Evolutionary conservation across 2,329 filamentous ascomycete species (phyloP).

Genomic region (Penicillium aurantiogriseum): DNA sequence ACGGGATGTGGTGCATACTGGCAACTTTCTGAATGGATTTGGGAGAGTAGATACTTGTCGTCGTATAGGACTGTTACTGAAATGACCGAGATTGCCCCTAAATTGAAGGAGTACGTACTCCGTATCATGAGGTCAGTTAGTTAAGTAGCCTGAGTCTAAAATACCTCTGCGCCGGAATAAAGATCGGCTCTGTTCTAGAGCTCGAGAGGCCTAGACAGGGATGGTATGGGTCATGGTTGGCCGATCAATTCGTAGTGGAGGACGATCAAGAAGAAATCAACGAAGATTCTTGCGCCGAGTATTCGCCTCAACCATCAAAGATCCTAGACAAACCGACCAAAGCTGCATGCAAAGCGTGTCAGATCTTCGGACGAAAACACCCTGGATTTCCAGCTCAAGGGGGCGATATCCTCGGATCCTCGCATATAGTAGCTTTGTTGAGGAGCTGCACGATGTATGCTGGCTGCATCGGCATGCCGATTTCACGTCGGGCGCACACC

Average conservation of each 20-base stretch:
- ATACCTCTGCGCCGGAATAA: background rate
- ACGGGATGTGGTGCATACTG: background rate
- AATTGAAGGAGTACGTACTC: background rate
- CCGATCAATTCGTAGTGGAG: conserved; percentile 4
- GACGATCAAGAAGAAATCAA: background rate
- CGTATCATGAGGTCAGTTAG: background rate
- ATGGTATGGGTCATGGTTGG: background rate
- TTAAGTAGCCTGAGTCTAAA: background rate
- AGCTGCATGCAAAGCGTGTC: background rate
- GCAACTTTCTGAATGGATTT: background rate
- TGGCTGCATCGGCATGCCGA: conserved; percentile 10
- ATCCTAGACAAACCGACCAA: background rate
- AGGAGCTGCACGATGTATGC: background rate
- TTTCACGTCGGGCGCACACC: conserved; percentile 6
- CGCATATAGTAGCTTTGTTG: background rate
- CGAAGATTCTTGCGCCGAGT: background rate
- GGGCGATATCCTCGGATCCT: background rate
- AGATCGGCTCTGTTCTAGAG: conserved; percentile 7
- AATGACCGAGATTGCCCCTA: background rate
- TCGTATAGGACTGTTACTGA: background rate
- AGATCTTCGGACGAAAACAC: background rate
- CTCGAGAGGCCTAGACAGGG: conserved; percentile 1
- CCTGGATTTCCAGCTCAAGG: background rate
- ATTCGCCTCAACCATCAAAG: background rate
- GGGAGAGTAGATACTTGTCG: background rate